Evolutionary conservation across 1,284 basidiomycete species (phyloP), one percentile per base, ranked within the genome.

Genomic region (Coniophora puteana): DNA sequence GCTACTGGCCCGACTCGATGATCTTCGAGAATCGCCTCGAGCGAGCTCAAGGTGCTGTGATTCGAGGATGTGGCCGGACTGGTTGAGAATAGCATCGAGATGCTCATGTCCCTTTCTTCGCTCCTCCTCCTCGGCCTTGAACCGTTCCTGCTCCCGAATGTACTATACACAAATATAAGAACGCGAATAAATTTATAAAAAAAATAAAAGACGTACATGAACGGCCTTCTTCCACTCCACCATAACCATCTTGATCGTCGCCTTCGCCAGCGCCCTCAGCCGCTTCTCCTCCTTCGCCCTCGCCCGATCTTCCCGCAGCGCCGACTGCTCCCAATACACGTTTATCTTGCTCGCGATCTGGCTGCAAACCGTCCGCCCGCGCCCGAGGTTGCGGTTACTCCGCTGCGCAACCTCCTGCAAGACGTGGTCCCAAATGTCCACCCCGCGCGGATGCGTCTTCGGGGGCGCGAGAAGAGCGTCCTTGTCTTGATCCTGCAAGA

Each of bases 161-260:
- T 59, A 57, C 58, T 59, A 21, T 25, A 14, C 8, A 17, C 25
- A 8, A 35, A 16, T 4, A 13, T 22, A 23, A 23, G 54, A 49
- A 37, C n/a, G 6, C 14, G 6, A 24, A 14, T 13, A 23, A 22
- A 45, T 35, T 20, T 18, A 32, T 17, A 14, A 28, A 10, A 13
- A 41, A 22, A 27, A 36, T 16, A 33, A 35, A 36, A 14, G 14
- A 75, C 89, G 60, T 58, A 92, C 91, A 53, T 86, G 85, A 36
- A 93, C 81, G 2, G 90, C 94, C 51, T 92, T 80, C 57, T 85
- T 89, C 94, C 94, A 98, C 52, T 93, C 87, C 24, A 74, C 77
- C 20, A 79, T 69, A 16, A 97, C 82, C 53, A 87, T 71, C 50
- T 76, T 77, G 39, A 82, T 69, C 0, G 82, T 87, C 34, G 73